These are phyloP conservation scores for Cladophialophora psammophila DNA, from an alignment of 2,329 filamentous ascomycete genomes.

Conservation along the genomic window DNA sequence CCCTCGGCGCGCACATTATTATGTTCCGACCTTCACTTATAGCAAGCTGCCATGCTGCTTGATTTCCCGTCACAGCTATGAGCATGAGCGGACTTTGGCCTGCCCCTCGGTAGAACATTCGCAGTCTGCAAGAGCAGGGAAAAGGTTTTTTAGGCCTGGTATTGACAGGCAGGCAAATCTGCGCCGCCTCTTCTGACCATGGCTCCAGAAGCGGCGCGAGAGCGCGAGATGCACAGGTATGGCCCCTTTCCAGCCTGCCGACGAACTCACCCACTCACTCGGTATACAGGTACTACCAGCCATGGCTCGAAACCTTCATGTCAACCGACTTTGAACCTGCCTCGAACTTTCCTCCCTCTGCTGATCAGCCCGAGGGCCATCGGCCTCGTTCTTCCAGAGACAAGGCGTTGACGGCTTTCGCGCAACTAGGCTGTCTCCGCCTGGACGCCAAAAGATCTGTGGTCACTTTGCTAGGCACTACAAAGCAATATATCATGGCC, in stretches of 20 bases:
- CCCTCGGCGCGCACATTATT: not conserved
- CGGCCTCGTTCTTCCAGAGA: constrained; percentile 44
- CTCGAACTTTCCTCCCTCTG: constrained; percentile 22
- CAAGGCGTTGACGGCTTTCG: constrained; percentile 56
- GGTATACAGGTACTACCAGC: constrained; percentile 32
- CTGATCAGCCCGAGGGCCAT: constrained; percentile 25
- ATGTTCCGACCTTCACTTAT: not conserved
- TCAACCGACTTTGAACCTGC: constrained; percentile 36
- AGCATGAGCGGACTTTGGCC: not conserved
- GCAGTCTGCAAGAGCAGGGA: not conserved
- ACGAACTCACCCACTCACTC: not conserved
- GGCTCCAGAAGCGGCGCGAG: constrained; percentile 35
- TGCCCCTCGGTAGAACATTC: not conserved
- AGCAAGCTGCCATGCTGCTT: not conserved
- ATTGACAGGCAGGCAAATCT: not conserved
- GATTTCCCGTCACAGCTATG: not conserved
- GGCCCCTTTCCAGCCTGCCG: not conserved
- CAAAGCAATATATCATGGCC: constrained; percentile 59
- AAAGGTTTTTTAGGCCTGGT: not conserved
- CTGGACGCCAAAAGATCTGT: constrained; percentile 54
- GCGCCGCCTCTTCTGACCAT: constrained; percentile 18
- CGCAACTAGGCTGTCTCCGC: constrained; percentile 57
- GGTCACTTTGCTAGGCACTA: constrained; percentile 61
- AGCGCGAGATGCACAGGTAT: constrained; percentile 38
- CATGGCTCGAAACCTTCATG: constrained; percentile 40